phyloP scores from a whole-genome alignment of 345 rosid genomes.

The Melaleuca quinquenervia region DNA sequence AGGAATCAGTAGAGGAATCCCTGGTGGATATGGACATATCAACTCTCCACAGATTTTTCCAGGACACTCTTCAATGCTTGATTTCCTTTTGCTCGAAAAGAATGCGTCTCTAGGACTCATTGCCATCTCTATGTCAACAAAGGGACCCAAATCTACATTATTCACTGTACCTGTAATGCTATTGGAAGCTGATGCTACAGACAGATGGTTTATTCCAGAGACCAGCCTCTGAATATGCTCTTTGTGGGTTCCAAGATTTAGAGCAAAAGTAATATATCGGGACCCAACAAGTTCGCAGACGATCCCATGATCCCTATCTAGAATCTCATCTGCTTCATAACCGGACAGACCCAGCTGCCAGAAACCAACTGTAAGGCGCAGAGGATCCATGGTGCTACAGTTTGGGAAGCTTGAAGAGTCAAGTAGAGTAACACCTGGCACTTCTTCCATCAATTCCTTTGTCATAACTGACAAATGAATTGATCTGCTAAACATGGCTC shows the following conservation, averaged over 20 bases:
- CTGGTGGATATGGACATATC: conserved; percentile 55
- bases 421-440: conserved; percentile 26
- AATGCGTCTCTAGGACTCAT: conserved; percentile 52
- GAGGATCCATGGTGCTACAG: conserved; percentile 28
- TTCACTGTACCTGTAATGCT: not conserved
- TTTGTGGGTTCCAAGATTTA: conserved; percentile 40
- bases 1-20: conserved; percentile 41
- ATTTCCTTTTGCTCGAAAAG: conserved; percentile 31
- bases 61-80: conserved; percentile 22
- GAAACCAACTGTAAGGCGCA: conserved; percentile 43
- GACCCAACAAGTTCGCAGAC: conserved; percentile 42
- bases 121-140: conserved; percentile 13
- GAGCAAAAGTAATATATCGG: conserved; percentile 23
- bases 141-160: conserved; percentile 11
- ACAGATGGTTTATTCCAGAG: conserved; percentile 24
- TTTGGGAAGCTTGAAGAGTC: conserved; percentile 11
- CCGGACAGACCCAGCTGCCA: conserved; percentile 35
- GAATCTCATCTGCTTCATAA: conserved; percentile 40
- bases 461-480: conserved; percentile 25
- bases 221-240: conserved; percentile 31
- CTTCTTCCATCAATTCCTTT: conserved; percentile 9
- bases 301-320: conserved; percentile 20
- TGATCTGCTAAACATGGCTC: conserved; percentile 17
- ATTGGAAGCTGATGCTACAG: not conserved
- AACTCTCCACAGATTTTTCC: conserved; percentile 45